Conservation (phyloP, 768 basidiomycete species). For the Leccinum subtestaceum region DNA sequence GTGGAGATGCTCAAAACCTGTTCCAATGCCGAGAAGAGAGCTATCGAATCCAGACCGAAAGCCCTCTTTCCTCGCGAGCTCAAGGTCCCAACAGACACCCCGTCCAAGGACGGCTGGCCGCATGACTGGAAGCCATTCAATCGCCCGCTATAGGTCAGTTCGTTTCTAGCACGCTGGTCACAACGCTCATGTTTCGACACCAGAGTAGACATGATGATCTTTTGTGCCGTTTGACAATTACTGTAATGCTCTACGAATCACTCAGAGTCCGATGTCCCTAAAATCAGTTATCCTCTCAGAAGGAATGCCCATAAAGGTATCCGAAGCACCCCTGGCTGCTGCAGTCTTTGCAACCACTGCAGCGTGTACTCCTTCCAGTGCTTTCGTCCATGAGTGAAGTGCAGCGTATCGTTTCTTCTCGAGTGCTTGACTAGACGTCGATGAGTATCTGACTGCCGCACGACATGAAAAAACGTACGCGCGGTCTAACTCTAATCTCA, state of each 20-base stretch:
- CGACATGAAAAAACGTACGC: conserved; percentile 46
- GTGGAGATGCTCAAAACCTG: conserved; percentile 56
- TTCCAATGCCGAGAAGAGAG: conserved; percentile 64
- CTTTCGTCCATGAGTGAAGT: conserved; percentile 77
- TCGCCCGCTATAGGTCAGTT: conserved; percentile 40
- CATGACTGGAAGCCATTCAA: conserved; percentile 78
- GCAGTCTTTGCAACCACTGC: conserved; percentile 69
- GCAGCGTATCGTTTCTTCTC: conserved; percentile 86
- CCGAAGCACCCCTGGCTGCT: conserved; percentile 33
- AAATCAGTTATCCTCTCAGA: conserved; percentile 33
- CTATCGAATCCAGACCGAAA: conserved; percentile 71
- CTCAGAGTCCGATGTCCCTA: conserved; percentile 28
- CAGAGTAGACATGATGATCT: not conserved
- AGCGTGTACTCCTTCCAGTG: conserved; percentile 74
- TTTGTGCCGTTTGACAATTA: not conserved
- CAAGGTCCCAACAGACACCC: conserved; percentile 82
- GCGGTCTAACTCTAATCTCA: conserved; percentile 86
- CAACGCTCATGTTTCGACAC: not conserved
- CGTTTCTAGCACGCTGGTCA: not conserved
- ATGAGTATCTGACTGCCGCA: conserved; percentile 2
- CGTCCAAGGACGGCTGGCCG: conserved; percentile 77
- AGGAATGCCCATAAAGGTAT: conserved; percentile 35
- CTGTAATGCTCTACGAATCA: conserved; percentile 5
- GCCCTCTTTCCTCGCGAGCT: conserved; percentile 88
- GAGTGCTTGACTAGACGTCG: conserved; percentile 67